Evolutionary conservation across 768 basidiomycete species (phyloP).

Genomic region (Auricularia auricula-judae): DNA sequence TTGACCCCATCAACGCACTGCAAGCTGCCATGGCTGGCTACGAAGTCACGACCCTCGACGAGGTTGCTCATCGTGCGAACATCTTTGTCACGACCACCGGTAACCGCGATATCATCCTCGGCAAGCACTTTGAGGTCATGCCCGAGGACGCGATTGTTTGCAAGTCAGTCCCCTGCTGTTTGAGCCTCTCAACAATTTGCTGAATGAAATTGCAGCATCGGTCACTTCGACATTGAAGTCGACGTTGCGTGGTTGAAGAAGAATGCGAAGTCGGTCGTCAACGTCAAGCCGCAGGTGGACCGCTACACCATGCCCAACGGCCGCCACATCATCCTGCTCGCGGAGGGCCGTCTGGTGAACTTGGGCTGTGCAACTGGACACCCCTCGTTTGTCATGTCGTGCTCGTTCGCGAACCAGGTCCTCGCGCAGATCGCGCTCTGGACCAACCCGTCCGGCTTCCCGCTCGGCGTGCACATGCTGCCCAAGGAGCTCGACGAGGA

Average conservation of each 20-base stretch:
- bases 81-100: slow-evolving; percentile 98
- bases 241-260: slow-evolving; percentile 98
- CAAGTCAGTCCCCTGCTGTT: slow-evolving; percentile 50
- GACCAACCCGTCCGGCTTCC: slow-evolving; percentile 87
- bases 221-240: slow-evolving; percentile 80
- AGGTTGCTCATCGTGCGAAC: slow-evolving; percentile 79
- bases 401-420: slow-evolving; percentile 98
- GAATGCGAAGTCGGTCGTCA: slow-evolving; percentile 70
- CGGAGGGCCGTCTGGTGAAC: slow-evolving; percentile 98
- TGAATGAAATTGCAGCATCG: slow-evolving; percentile 39
- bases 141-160: slow-evolving; percentile 97
- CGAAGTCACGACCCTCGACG: slow-evolving; percentile 98
- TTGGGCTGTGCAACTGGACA: slow-evolving; percentile 97
- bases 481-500: slow-evolving; percentile 99
- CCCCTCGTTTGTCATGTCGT: slow-evolving; percentile 99
- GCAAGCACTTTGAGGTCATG: slow-evolving; percentile 86
- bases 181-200: neutral
- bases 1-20: slow-evolving; percentile 99
- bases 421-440: slow-evolving; percentile 97
- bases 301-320: slow-evolving; percentile 88
- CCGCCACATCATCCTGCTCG: slow-evolving; percentile 93
- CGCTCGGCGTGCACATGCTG: slow-evolving; percentile 94
- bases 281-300: slow-evolving; percentile 99
- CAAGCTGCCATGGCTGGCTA: slow-evolving; percentile 99
- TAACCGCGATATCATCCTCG: slow-evolving; percentile 94